Evolutionary conservation across 2,329 filamentous ascomycete genomes (phyloP), one percentile per base, ranked within the genome.

Genomic region (Pseudodiploospora longispora): DNA sequence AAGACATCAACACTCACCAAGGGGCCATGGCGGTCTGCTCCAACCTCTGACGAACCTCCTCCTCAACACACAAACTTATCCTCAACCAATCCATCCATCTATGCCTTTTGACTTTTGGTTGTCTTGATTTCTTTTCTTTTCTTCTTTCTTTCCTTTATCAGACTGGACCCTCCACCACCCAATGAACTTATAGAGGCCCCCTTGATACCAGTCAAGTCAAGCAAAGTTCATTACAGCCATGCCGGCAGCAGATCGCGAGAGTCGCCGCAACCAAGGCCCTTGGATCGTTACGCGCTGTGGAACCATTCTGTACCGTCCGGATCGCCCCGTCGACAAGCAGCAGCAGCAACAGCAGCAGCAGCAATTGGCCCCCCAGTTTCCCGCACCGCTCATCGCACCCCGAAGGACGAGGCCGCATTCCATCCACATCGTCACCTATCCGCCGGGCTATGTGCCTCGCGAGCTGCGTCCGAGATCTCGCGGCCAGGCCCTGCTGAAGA

Each of bases 401-500:
- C 59, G 66, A 40, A 57, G 66, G 49, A 55, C 60, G 32, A 58
- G 66, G 32, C 65, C 65, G 8, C 65, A 69, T 51, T 59, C 66
- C 33, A 69, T 69, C 44, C 65, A 69, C 56, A 65, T 69, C 42
- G 52, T 67, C 48, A 67, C 64, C 29, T 69, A 64, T 43, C 66
- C 66, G 3, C 54, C 65, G 2, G 66, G 66, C 42, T 69, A 69
- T 55, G 59, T 72, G 27, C 71, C 71, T 12, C 62, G 63, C 46
- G 71, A 74, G 46, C 53, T 73, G 37, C 65, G 68, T 27, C 27
- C 29, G 6, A 12, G 31, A 12, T 27, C 31, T 29, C 33, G 46
- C 10, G 36, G 44, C 12, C 46, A 44, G 31, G 36, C 46, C 19
- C 27, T 47, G 3, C 42, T 39, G 46, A 47, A 10, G 19, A 41